phyloP scores from a whole-genome alignment of 352 stramenopile genomes.

The Thraustochytrium sp. region DNA sequence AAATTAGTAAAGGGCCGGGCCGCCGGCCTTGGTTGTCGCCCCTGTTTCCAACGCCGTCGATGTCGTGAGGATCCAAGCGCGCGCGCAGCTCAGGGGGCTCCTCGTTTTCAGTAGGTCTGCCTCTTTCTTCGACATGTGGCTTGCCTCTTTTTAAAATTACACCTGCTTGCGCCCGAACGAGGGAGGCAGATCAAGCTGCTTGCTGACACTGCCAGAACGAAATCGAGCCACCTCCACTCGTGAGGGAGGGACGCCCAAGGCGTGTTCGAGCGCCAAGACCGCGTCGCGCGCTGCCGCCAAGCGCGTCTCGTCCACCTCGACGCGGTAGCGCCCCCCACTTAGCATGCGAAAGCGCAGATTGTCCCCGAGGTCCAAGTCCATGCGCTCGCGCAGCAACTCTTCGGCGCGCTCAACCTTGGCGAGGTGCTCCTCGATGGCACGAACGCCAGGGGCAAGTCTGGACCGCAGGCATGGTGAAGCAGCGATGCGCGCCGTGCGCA shows the following conservation, averaged over 20 bases:
- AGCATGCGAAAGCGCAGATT: constrained; percentile 18
- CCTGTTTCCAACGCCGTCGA: too few relatives aligned
- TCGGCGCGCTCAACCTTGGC: constrained; percentile 60
- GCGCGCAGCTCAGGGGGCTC: too few relatives aligned
- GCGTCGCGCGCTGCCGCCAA: not conserved
- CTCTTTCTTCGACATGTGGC: too few relatives aligned
- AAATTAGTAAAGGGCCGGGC: too few relatives aligned
- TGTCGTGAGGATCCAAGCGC: too few relatives aligned
- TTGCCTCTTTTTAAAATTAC: too few relatives aligned
- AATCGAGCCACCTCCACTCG: not conserved
- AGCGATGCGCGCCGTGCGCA: constrained; percentile 90
- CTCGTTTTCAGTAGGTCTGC: too few relatives aligned
- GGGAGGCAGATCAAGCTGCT: too few relatives aligned
- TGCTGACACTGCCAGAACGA: not conserved
- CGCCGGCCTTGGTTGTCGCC: too few relatives aligned
- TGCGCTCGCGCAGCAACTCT: not conserved
- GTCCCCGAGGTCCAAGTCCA: not conserved
- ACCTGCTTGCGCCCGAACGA: too few relatives aligned
- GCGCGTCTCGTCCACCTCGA: not conserved
- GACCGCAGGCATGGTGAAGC: constrained; percentile 91
- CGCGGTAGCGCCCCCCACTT: not conserved
- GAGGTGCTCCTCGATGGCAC: constrained; percentile 70
- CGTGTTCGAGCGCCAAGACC: not conserved
- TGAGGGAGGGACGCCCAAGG: not conserved
- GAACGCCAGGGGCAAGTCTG: constrained; percentile 85